Evolutionary conservation across 1,284 basidiomycete species (phyloP), one percentile per base, ranked within the genome.

Genomic region (Ustilago shanxiensis): DNA sequence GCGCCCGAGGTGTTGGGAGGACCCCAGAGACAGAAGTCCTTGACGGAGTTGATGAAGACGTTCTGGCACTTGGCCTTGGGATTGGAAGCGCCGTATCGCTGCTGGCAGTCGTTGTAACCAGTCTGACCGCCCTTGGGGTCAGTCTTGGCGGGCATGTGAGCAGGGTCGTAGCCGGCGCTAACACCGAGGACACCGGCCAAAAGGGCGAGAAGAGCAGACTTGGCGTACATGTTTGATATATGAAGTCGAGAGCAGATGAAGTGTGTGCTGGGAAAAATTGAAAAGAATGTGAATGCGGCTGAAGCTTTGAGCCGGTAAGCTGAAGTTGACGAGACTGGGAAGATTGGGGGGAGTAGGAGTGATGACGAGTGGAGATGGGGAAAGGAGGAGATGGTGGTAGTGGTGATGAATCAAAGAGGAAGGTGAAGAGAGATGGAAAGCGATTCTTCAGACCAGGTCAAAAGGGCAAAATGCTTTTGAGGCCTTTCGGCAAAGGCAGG

Each of bases 11-110:
- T 56, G 63, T 67, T 70, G 52, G 66, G 71, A 26, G 81, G 83
- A 31, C 69, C 84, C 70, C 72, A 85, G 51, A 85, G 75, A 63
- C 84, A 85, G 77, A 85, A 85, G 73, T 84, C 83, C 55, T 72
- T 62, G 60, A 81, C 72, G 33, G 74, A 76, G 80, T 84, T 84
- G 72, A 85, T 66, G 58, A 77, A 85, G 66, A 79, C 65, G 76
- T 85, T 85, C 76, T 84, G 83, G 78, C 83, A 85, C 72, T 70
- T 71, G 24, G 80, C 80, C 37, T 77, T 78, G 62, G 68, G 60
- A 72, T 60, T 81, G 53, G 73, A 70, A 29, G 75, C 71, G 47
- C 79, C 79, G 52, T 71, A 85, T 33, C 72, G 76, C 64, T 77
- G 66, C 51, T 73, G 70, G 65, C 83, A 85, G 60, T 75, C 71